phyloP scores from a whole-genome alignment of 2,329 filamentous ascomycete genomes.

The Alternaria sp. region DNA sequence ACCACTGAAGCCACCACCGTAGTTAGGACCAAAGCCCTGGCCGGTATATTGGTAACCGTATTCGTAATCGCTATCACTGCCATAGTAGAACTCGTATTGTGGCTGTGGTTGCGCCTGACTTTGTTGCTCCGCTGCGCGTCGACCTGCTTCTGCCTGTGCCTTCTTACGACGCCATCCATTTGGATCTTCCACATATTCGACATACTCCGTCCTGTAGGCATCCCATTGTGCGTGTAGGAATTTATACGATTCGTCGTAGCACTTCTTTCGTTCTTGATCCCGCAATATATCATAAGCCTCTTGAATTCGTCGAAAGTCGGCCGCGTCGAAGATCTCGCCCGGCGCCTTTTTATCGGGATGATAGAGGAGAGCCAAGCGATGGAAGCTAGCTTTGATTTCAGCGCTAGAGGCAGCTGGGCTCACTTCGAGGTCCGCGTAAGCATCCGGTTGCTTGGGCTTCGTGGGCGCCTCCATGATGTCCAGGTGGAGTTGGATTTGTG shows the following conservation, averaged over 20 bases:
- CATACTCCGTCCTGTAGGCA: background rate
- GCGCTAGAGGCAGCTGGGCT: background rate
- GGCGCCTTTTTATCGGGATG: conserved; percentile 8
- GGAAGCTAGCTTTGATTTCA: conserved; percentile 4
- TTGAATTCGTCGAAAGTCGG: conserved; percentile 4
- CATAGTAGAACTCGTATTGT: background rate
- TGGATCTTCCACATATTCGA: background rate
- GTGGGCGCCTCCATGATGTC: background rate
- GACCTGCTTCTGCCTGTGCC: background rate
- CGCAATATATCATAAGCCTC: conserved; percentile 4
- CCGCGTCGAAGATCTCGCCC: background rate
- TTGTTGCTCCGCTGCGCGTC: background rate
- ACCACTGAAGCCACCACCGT: background rate
- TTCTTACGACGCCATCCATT: background rate
- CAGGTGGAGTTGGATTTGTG: background rate
- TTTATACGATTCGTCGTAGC: conserved; percentile 1
- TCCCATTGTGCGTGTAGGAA: background rate
- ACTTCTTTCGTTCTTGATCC: background rate
- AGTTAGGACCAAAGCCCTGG: background rate
- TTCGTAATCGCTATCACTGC: background rate
- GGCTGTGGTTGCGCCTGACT: background rate
- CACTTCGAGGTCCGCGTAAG: conserved; percentile 6
- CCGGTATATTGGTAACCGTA: background rate
- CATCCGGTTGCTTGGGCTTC: conserved; percentile 1
- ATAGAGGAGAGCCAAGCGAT: background rate